Evolutionary conservation across 164 flowering plant species (phyloP).

Genomic region (Sedum album): DNA sequence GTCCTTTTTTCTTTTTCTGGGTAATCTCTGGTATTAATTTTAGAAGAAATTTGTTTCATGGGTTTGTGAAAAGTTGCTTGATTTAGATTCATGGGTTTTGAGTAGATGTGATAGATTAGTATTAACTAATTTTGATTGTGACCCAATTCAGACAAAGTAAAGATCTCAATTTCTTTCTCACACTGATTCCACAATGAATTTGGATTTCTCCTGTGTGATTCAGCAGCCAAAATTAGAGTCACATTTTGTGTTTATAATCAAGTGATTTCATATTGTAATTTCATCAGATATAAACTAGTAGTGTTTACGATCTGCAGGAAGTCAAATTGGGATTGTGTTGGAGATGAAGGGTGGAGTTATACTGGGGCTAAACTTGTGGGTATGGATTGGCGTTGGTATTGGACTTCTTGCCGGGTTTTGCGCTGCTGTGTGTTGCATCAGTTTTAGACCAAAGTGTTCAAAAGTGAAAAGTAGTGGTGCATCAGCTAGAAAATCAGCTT

Average conservation of each 20-base stretch:
- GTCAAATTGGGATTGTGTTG: background rate
- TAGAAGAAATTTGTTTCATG: background rate
- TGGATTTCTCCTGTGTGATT: no score
- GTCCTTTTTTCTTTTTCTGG: background rate
- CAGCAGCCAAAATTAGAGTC: background rate
- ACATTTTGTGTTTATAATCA: background rate
- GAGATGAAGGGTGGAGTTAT: background rate
- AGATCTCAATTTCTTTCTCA: background rate
- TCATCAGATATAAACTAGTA: no score
- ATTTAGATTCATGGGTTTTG: background rate
- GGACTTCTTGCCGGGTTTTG: conserved; percentile 1
- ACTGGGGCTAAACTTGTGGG: background rate
- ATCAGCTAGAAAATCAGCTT: background rate
- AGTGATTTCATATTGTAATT: no score
- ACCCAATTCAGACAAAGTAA: background rate
- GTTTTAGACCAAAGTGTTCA: background rate
- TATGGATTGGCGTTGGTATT: conserved; percentile 1
- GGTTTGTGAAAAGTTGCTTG: background rate
- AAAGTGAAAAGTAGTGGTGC: background rate
- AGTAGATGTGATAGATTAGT: background rate
- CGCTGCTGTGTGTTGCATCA: background rate
- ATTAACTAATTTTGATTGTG: background rate
- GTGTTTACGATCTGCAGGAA: background rate
- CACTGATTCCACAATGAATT: background rate
- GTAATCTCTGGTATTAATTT: background rate